Base-by-base conservation (phyloP, 2,329 filamentous ascomycete species). In the Trichophyton equinum region DNA sequence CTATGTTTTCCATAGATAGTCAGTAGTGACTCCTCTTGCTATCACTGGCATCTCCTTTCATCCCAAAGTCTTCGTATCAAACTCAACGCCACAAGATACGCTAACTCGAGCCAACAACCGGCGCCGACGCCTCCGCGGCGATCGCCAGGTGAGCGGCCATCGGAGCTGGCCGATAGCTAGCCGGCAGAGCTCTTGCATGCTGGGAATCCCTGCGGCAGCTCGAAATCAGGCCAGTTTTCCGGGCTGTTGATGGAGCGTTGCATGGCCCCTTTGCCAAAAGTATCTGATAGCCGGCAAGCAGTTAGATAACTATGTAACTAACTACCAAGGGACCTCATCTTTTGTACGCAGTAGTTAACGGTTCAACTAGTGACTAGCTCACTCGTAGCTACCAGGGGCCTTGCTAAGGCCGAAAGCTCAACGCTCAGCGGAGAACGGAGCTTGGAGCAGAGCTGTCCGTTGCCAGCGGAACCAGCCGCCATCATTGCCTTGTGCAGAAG, bases 131-230 rank as follows among this genome's bases (percentile, higher is more conserved):
- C 11, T n/a, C 49, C 22, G 51, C 51, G 51, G 51, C 51, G 51
- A 36, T 55, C 51, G 20, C 56, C 56, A 58, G 22, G 33, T 1
- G 9, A n/a, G 53, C 56, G 56, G 56, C n/a, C 56, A 42, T 58
- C 56, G 56, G 56, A 58, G 56, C 56, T 58, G 56, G 56, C 56
- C 56, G 56, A 58, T 20, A 7, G 13, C 20, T 18, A 18, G 27
- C 27, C 3, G 25, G 30, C 51, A 36, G 15, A 51, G 46, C 46
- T 51, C 20, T 22, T 11, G 9, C 46, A 13, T 15, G n/a, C 15
- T 44, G 2, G 11, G 18, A 22, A 51, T 20, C 46, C 47, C 25
- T 53, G 47, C 27, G 47, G n/a, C 47, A 36, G 15, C 27, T 55
- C 30, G 15, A 36, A 33, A 55, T 36, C 3, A 9, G 51, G 15